A percentile compares a stretch with the other conserved stretches of the same genome.
Conservation (phyloP, 78 protist species). For the Dictyostelium intermedium region DNA sequence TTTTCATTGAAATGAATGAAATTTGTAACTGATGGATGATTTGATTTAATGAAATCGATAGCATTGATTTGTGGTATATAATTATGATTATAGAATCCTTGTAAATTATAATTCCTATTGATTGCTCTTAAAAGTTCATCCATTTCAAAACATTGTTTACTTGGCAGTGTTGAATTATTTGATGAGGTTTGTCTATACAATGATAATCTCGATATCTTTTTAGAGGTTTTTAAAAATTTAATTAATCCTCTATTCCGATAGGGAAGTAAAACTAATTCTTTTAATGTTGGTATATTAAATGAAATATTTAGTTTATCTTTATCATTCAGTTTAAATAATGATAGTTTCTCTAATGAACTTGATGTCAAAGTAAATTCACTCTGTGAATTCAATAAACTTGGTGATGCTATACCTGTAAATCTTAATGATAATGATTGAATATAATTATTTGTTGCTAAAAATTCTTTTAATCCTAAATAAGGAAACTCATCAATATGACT, state of each 20-base stretch:
- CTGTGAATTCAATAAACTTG: neutral
- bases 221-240: neutral
- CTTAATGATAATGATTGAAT: neutral
- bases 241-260: neutral
- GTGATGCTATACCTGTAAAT: neutral
- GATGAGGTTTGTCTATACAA: neutral
- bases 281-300: neutral
- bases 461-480: neutral
- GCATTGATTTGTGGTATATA: neutral
- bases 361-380: neutral
- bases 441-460: neutral
- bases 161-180: neutral
- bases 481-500: conserved; percentile 14
- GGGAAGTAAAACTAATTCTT: neutral
- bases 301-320: conserved; percentile 10
- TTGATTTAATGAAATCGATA: neutral
- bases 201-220: neutral
- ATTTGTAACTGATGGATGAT: neutral
- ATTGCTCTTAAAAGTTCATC: neutral
- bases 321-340: neutral
- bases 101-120: neutral
- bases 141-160: conserved; percentile 1
- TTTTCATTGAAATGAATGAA: neutral
- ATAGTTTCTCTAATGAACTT: neutral
- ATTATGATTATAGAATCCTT: neutral